Conservation (phyloP, 2,329 filamentous ascomycete genomes). For the Cadophora sp. region DNA sequence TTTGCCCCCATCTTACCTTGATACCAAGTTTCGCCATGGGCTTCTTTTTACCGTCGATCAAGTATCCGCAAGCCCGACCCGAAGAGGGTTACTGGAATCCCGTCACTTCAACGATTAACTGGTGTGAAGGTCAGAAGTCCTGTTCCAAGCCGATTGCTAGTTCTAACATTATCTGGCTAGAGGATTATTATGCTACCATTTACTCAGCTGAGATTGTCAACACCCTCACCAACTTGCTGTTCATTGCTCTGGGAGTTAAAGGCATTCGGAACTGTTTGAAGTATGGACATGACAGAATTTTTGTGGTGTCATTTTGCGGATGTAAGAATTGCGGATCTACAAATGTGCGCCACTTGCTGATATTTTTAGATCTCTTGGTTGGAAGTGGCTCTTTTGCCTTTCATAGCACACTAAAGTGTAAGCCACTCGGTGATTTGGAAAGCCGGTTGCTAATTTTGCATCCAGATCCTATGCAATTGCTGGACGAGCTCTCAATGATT, state of each 20-base stretch:
- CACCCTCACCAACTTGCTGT: conserved; percentile 82
- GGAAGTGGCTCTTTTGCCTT: conserved; percentile 49
- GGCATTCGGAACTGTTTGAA: conserved; percentile 76
- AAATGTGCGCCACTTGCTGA: neutral
- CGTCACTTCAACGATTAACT: conserved; percentile 58
- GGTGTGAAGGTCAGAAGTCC: conserved; percentile 67
- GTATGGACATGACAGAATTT: conserved; percentile 77
- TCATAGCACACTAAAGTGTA: conserved; percentile 50
- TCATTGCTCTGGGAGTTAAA: conserved; percentile 77
- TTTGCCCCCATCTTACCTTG: conserved; percentile 3
- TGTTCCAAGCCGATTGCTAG: neutral
- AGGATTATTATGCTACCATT: conserved; percentile 78
- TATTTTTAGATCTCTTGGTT: conserved; percentile 43
- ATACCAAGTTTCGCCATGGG: conserved; percentile 30
- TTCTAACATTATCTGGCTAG: conserved; percentile 33
- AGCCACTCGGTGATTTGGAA: conserved; percentile 16
- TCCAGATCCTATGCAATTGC: conserved; percentile 71
- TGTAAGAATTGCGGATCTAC: conserved; percentile 30
- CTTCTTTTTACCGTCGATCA: conserved; percentile 37
- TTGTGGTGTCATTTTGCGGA: conserved; percentile 66
- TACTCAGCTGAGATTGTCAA: conserved; percentile 82
- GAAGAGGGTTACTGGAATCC: conserved; percentile 45
- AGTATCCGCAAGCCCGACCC: conserved; percentile 44
- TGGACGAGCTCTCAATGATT: conserved; percentile 70
- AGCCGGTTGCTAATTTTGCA: neutral